Conservation (phyloP, 176 grass and related monocot genomes). For the Oryza punctata region DNA sequence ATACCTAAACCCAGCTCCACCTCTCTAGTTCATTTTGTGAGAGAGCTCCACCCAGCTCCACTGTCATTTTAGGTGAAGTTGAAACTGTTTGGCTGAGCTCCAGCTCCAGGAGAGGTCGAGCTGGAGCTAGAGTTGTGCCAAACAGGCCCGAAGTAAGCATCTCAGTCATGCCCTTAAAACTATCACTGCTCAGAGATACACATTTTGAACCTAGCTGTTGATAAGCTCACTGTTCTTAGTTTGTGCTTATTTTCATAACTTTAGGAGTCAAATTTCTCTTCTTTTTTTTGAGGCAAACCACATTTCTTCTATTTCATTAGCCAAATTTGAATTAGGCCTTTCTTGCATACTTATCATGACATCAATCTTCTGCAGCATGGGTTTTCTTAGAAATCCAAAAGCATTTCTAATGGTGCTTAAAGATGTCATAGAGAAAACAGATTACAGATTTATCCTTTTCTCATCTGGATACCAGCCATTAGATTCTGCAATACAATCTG, state of each 20-base stretch:
- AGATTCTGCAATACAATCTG: conserved; percentile 60
- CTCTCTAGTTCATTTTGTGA: too few relatives aligned
- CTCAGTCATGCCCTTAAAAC: not conserved
- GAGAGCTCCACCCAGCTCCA: too few relatives aligned
- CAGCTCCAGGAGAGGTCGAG: too few relatives aligned
- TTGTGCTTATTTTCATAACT: not conserved
- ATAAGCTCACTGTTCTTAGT: not conserved
- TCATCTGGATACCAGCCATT: conserved; percentile 80
- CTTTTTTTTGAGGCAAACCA: too few relatives aligned
- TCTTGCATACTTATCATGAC: conserved; percentile 15
- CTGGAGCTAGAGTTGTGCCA: too few relatives aligned
- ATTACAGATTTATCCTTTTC: conserved; percentile 73
- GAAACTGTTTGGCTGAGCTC: too few relatives aligned
- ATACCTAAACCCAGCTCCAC: too few relatives aligned
- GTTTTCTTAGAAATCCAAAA: conserved; percentile 86
- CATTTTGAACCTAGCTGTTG: not conserved
- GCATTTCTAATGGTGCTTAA: conserved; percentile 75
- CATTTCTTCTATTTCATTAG: not conserved
- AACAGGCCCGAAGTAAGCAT: too few relatives aligned
- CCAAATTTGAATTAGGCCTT: not conserved
- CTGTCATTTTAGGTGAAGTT: too few relatives aligned
- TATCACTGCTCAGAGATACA: not conserved
- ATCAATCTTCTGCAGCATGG: conserved; percentile 71
- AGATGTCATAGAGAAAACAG: conserved; percentile 58
- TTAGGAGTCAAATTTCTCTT: not conserved